Conservation (phyloP, 257 asterid species). For the Jaltomata sinuosa region DNA sequence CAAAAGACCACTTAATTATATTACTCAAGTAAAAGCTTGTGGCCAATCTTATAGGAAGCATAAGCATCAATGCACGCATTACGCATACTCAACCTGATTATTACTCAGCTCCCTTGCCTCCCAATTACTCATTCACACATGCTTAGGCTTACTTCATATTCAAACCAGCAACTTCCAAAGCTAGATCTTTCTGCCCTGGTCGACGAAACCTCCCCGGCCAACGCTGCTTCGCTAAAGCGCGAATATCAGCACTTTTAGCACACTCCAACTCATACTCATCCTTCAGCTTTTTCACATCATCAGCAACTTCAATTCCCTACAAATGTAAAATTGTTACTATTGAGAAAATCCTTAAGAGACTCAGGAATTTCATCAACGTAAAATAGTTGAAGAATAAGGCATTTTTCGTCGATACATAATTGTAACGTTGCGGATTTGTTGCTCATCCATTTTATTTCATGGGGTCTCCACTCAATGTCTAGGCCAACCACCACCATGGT, state of each 20-base stretch:
- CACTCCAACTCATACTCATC: neutral
- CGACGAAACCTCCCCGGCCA: conserved; percentile 3
- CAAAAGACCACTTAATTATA: neutral
- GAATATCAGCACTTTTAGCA: neutral
- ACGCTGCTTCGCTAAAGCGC: neutral
- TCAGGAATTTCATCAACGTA: neutral
- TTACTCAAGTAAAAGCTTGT: neutral
- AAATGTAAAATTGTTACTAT: neutral
- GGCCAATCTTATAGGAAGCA: conserved; percentile 5
- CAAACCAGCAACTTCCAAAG: neutral
- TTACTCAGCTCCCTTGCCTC: neutral
- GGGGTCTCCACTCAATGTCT: neutral
- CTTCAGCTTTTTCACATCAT: neutral
- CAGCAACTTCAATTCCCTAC: conserved; percentile 3
- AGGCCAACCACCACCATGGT: conserved; percentile 2
- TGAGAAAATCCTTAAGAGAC: neutral
- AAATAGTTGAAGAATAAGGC: conserved; percentile 1
- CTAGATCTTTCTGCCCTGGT: conserved; percentile 9
- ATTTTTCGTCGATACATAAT: neutral
- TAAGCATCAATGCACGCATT: conserved; percentile 9
- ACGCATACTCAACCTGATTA: conserved; percentile 9
- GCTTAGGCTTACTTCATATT: conserved; percentile 2
- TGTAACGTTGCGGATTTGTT: conserved; percentile 7
- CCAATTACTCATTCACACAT: conserved; percentile 7
- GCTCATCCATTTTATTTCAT: neutral